Evolutionary conservation across 2,329 filamentous ascomycete species (phyloP).

Genomic region (Xylaria multiplex): DNA sequence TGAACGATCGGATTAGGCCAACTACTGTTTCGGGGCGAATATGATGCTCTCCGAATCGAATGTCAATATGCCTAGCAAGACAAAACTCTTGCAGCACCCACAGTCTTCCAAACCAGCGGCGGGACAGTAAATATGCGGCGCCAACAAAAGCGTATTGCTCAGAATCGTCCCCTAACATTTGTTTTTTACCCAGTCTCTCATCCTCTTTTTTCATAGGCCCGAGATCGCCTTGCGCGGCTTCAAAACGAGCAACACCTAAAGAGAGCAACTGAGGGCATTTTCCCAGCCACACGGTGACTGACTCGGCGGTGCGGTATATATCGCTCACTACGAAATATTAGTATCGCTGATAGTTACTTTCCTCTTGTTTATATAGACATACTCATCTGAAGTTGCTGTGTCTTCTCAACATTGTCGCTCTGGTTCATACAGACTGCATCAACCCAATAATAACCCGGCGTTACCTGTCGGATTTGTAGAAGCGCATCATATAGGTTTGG

Average conservation of each 20-base stretch:
- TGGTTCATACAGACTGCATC: conserved; percentile 36
- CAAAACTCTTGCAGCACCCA: conserved; percentile 33
- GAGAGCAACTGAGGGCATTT: conserved; percentile 11
- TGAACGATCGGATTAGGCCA: conserved; percentile 3
- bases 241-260: not conserved
- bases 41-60: conserved; percentile 22
- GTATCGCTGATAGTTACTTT: not conserved
- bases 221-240: not conserved
- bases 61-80: conserved; percentile 15
- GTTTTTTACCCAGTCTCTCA: not conserved
- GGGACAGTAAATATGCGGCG: conserved; percentile 22
- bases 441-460: conserved; percentile 32
- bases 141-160: conserved; percentile 8
- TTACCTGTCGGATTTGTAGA: conserved; percentile 15
- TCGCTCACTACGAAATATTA: conserved; percentile 1
- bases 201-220: conserved; percentile 6
- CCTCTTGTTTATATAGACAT: not conserved
- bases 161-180: conserved; percentile 10
- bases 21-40: conserved; percentile 15
- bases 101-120: conserved; percentile 29
- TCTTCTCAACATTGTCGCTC: conserved; percentile 23
- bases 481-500: conserved; percentile 29
- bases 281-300: not conserved
- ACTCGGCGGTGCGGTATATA: not conserved
- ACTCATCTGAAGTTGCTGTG: conserved; percentile 25